Percentiles rank a stretch among this genome's conserved stretches.
Conservation (phyloP, 306 rosid genomes). For the Fagus sylvatica region DNA sequence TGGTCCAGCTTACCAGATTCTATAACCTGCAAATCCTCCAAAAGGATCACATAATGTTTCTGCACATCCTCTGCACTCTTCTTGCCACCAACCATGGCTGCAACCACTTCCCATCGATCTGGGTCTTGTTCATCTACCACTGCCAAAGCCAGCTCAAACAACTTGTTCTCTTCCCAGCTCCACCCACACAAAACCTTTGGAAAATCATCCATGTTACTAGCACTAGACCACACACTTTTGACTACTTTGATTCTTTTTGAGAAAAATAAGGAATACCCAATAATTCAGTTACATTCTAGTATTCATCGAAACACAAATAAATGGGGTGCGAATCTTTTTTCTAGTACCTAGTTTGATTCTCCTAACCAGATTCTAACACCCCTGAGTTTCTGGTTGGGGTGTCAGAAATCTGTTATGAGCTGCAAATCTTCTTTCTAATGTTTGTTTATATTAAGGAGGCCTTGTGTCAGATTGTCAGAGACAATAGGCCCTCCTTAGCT, state of each 20-base stretch:
- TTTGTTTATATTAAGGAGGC: slow-evolving; percentile 17
- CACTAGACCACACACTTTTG: slow-evolving; percentile 9
- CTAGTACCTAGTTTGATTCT: slow-evolving; percentile 16
- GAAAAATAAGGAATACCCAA: slow-evolving; percentile 22
- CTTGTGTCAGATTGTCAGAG: slow-evolving; percentile 10
- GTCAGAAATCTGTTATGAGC: slow-evolving; percentile 20
- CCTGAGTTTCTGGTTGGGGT: slow-evolving; percentile 8
- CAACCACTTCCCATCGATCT: slow-evolving; percentile 64
- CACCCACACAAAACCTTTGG: slow-evolving; percentile 47
- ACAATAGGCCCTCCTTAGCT: slow-evolving; percentile 19
- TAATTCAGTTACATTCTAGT: slow-evolving; percentile 34
- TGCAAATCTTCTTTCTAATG: slow-evolving; percentile 1
- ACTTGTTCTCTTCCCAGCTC: slow-evolving; percentile 89
- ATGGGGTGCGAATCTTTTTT: slow-evolving; percentile 5
- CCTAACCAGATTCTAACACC: slow-evolving; percentile 27
- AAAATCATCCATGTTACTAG: slow-evolving; percentile 36
- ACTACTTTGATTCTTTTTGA: slow-evolving; percentile 5
- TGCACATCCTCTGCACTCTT: slow-evolving; percentile 72
- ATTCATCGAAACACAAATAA: slow-evolving; percentile 1
- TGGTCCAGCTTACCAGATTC: slow-evolving; percentile 71
- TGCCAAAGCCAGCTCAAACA: slow-evolving; percentile 78
- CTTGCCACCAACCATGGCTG: slow-evolving; percentile 67
- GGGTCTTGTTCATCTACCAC: slow-evolving; percentile 72
- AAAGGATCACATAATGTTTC: slow-evolving; percentile 55
- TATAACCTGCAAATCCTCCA: slow-evolving; percentile 73